These are phyloP conservation scores for Solanum boliviense DNA, from an alignment of 257 asterid genomes.

Conservation along the genomic window DNA sequence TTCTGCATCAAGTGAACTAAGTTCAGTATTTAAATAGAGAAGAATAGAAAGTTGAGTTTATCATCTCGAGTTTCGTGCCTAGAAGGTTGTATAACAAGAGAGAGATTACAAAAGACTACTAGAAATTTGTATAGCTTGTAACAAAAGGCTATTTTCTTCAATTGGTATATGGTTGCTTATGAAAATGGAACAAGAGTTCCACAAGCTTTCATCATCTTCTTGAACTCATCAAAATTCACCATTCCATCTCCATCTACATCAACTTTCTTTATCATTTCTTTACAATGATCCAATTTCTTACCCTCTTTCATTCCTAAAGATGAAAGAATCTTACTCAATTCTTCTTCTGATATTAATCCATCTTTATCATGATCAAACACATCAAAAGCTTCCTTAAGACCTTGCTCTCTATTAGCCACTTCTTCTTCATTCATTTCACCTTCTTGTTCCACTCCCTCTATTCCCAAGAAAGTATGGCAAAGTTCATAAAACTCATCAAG, in stretches of 20 bases:
- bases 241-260: constrained; percentile 88
- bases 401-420: background rate
- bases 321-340: constrained; percentile 55
- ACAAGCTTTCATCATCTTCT: constrained; percentile 61
- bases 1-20: background rate
- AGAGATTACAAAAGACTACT: background rate
- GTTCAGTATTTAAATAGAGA: background rate
- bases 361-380: constrained; percentile 75
- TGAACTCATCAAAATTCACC: constrained; percentile 72
- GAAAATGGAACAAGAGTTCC: constrained; percentile 27
- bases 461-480: constrained; percentile 25
- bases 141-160: background rate
- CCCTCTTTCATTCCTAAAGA: constrained; percentile 62
- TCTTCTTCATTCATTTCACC: constrained; percentile 11
- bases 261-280: constrained; percentile 69
- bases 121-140: background rate
- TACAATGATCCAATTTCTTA: constrained; percentile 44
- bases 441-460: background rate
- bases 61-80: background rate
- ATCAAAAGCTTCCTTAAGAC: constrained; percentile 62
- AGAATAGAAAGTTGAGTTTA: background rate
- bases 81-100: background rate
- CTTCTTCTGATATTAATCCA: constrained; percentile 61
- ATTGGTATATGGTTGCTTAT: constrained; percentile 3
- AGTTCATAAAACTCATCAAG: constrained; percentile 59